Base-by-base conservation (phyloP, 2,329 filamentous ascomycete species). In the Epichloe hybrida region DNA sequence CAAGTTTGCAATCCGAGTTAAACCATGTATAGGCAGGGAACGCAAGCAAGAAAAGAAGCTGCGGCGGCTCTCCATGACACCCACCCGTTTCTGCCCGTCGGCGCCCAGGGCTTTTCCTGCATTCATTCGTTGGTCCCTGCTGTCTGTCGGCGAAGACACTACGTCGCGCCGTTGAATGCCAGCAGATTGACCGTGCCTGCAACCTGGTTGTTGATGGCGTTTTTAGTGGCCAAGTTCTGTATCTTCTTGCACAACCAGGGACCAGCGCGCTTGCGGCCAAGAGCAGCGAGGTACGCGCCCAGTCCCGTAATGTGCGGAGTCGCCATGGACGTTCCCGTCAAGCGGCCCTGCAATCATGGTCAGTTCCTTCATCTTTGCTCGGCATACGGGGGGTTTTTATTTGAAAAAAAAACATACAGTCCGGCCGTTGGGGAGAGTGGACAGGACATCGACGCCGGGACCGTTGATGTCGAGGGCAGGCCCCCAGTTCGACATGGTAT, bases 91-190 rank as follows among this genome's bases (percentile, higher is more conserved):
- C 27, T 31, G 27, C 27, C 8, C 27, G 8, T 4, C 27, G 27
- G 27, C 7, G 27, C 27, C 27, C 27, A 31, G 27, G 27, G 27
- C 27, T 31, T 31, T 31, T 31, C 27, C 27, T 9, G 27, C 27
- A 31, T 15, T n/a, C 3, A 8, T 31, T 17, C 17, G 17, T 17
- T 17, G 7, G 27, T 31, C 27, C 27, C 3, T 31, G 8, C 27
- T 1, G 27, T n/a, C 37, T 2, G 17, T 17, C 15, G 1, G 37
- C 11, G 15, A 39, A 15, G 20, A 23, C 41, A 43, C 36, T 35
- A n/a, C 12, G 34, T 36, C 15, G 39, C 50, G 70, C 74, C 73
- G 64, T 80, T 79, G 64, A 75, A 79, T 44, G 71, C 74, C 48
- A 80, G 66, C 53, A 68, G 59, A 68, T 79, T 78, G 57, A 63